Evolutionary conservation across 2,329 filamentous ascomycete species (phyloP), one percentile per base, ranked within the genome.

Genomic region (Penicillium carneum): DNA sequence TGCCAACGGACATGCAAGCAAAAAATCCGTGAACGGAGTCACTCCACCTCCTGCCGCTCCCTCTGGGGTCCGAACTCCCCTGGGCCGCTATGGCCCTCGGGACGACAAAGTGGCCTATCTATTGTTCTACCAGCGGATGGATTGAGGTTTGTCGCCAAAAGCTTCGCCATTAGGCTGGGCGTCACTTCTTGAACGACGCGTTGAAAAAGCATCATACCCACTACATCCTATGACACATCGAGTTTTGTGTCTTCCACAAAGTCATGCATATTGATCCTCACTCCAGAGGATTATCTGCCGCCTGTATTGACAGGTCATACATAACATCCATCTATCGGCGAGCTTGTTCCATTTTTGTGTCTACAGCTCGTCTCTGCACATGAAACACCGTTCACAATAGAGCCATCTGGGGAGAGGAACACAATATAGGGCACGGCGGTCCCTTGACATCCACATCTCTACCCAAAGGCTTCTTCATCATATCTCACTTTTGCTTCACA

Each of bases 61-160:
- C 79, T 83, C 80, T 84, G 86, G 81, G 67, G 83, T 72, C 84
- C 86, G 79, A 78, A 87, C 77, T 64, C 82, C 75, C 83, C 87
- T 79, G 47, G 78, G 78, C 58, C 76, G 78, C 77, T 87, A 88
- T 70, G 84, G 84, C 18, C 78, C 91, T 74, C 92, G 92, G 78
- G 94, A 98, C 77, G 97, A 94, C 84, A 97, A 96, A 84, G 94
- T 97, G 61, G 95, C 95, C 4, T 99, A 99, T 79, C 87, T 99
- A 68, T 81, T 99, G 73, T 96, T 99, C 80, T 99, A 99, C 78
- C 90, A 97, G 81, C 88, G 87, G 71, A 86, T 95, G 61, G 71
- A 68, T 59, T 76, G 65, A 73, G 45, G n/a, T 8, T 18, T 23
- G 20, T 29, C 41, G 10, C 33, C 33, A 14, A 52, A 14, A 38